Percentiles rank a stretch among this genome's conserved stretches.
Conservation (phyloP, 2,329 filamentous ascomycete genomes). For the Aspergillus tanneri region DNA sequence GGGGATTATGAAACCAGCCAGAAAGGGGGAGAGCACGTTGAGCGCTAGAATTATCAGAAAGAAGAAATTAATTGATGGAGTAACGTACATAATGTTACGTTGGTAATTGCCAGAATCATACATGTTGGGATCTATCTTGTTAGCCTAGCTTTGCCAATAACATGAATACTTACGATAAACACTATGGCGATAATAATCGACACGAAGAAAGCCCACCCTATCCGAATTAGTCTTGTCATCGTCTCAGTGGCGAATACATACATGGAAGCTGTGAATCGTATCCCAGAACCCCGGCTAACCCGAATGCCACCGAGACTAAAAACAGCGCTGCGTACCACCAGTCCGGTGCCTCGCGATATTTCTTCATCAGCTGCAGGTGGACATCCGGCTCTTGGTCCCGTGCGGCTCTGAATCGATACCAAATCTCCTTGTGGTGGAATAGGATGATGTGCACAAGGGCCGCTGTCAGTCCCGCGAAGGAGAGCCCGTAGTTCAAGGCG, state of each 20-base stretch:
- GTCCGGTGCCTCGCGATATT: conserved; percentile 51
- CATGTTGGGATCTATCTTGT: conserved; percentile 55
- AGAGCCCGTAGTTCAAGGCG: conserved; percentile 67
- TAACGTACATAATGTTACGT: conserved; percentile 42
- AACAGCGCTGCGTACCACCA: conserved; percentile 58
- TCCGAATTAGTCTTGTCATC: conserved; percentile 65
- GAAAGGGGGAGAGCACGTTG: conserved; percentile 72
- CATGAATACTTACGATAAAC: conserved; percentile 30
- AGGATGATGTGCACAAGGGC: conserved; percentile 67
- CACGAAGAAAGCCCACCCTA: conserved; percentile 71
- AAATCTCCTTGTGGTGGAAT: conserved; percentile 66
- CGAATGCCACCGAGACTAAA: conserved; percentile 58
- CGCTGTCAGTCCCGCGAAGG: conserved; percentile 69
- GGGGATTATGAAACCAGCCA: conserved; percentile 71
- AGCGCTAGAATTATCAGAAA: conserved; percentile 53
- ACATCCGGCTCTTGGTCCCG: not conserved
- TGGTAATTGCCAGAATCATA: conserved; percentile 69
- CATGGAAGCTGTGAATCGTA: conserved; percentile 22
- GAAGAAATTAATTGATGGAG: not conserved
- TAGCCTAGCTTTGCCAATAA: not conserved
- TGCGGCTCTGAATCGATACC: conserved; percentile 57
- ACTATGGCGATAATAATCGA: conserved; percentile 63
- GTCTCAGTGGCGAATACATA: conserved; percentile 48
- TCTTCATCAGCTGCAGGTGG: conserved; percentile 54
- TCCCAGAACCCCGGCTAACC: conserved; percentile 41